phyloP scores from a whole-genome alignment of 257 asterid species.

The Solanum habrochaites region DNA sequence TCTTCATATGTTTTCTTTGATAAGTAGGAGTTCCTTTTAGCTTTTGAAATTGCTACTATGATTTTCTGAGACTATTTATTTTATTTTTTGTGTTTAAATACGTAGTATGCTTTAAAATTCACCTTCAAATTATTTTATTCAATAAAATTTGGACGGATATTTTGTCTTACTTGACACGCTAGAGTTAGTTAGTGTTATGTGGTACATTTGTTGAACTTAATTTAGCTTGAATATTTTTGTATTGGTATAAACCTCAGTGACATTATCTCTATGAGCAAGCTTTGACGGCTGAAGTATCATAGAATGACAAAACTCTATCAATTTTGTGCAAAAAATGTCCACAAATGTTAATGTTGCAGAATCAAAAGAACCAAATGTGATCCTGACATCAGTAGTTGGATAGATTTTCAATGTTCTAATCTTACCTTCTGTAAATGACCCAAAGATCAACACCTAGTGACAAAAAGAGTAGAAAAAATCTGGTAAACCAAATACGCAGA shows the following conservation, averaged over 20 bases:
- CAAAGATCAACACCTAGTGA: slow-evolving; percentile 56
- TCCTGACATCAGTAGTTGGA: slow-evolving; percentile 24
- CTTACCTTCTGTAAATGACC: slow-evolving; percentile 77
- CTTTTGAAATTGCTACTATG: too few relatives aligned
- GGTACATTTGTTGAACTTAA: background rate
- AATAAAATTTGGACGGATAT: too few relatives aligned
- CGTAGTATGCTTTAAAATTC: too few relatives aligned
- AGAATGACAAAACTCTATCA: slow-evolving; percentile 12
- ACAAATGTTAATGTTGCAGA: slow-evolving; percentile 48
- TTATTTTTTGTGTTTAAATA: too few relatives aligned
- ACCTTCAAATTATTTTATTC: too few relatives aligned
- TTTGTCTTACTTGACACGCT: too few relatives aligned
- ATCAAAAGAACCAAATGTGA: slow-evolving; percentile 61
- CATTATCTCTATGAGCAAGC: slow-evolving; percentile 3
- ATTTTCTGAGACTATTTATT: too few relatives aligned
- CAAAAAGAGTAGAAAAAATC: background rate
- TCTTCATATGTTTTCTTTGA: too few relatives aligned
- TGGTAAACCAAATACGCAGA: background rate
- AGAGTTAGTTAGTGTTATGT: too few relatives aligned
- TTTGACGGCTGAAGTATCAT: slow-evolving; percentile 11
- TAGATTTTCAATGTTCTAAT: slow-evolving; percentile 35
- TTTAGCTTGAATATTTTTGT: background rate
- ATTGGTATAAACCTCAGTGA: background rate
- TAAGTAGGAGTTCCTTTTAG: too few relatives aligned
- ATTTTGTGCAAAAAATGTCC: slow-evolving; percentile 25